Evolutionary conservation across 2,329 filamentous ascomycete species (phyloP), one percentile per base, ranked within the genome.

Genomic region (Didymella sp.): DNA sequence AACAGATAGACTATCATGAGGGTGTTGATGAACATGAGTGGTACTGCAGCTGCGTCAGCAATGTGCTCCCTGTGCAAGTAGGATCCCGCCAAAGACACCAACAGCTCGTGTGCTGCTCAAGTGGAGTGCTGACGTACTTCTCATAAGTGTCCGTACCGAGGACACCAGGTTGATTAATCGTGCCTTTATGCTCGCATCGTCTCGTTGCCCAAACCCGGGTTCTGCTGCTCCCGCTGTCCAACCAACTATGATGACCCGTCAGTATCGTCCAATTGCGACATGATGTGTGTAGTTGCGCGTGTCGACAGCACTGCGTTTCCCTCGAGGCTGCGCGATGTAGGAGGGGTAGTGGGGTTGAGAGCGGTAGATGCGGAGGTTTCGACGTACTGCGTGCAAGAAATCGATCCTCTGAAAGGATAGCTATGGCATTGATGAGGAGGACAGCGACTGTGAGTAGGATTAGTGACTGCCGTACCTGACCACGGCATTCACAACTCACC

Each of bases 351-450:
- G 42, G 52, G 41, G 28, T 17, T 25, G 12, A 24, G 21, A 41
- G 35, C 19, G 7, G 24, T 40, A 17, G 12, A 11, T 43, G 43
- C 1, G 35, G 12, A 11, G 47, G 17, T 6, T n/a, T 22, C 33
- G 59, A 77, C 83, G 65, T 87, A 89, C 79, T 92, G 78, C 91
- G 87, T 55, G 89, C 90, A 65, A 96, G 90, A 78, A 96, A 96
- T 61, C 92, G 89, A 79, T 96, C 92, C 85, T 96, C 93, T 69
- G 92, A 96, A 64, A 98, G 89, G 73, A 97, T 87, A 62, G 93
- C 92, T 74, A 98, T 89, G 65, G 92, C 91, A 79, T 99, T 99
- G 79, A 95, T 88, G 74, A 98, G 85, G 72, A 98, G 91, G 75
- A 96, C 83, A 67, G 87, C 85, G 66, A 94, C 90, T 92, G 71